Percentiles rank a stretch among this genome's conserved stretches.
Conservation (phyloP, 1,284 basidiomycete genomes). For the Pascua sp. region DNA sequence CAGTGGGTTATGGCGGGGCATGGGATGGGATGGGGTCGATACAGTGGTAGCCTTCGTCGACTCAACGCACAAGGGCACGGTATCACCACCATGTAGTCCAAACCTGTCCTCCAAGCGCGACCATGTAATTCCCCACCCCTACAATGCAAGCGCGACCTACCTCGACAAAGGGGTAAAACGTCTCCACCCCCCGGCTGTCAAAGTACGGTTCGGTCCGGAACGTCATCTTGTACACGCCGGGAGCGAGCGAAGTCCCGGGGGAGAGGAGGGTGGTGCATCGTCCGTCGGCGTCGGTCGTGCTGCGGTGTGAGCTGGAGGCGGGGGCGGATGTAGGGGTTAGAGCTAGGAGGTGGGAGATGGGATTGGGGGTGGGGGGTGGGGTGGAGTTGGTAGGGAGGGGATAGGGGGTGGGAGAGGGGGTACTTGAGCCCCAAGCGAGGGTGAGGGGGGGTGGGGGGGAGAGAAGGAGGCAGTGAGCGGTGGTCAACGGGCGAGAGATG, state of each 20-base stretch:
- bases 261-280: constrained; percentile 68
- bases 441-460: neutral
- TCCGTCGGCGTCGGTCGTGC: constrained; percentile 75
- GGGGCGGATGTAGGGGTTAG: neutral
- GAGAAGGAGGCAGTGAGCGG: no score
- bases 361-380: no score
- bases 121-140: no score
- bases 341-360: constrained; percentile 3
- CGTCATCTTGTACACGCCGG: constrained; percentile 73
- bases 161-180: constrained; percentile 71
- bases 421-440: no score
- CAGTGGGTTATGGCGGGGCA: no score
- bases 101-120: no score
- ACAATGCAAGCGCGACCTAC: constrained; percentile 23
- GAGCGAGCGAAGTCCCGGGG: constrained; percentile 56
- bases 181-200: constrained; percentile 58
- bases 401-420: no score
- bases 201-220: constrained; percentile 84
- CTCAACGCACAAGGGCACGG: neutral
- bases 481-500: no score
- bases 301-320: constrained; percentile 36
- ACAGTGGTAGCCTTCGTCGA: no score
- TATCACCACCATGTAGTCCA: neutral
- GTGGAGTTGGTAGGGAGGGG: no score
- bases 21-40: no score